Base-by-base conservation (phyloP, 1,284 basidiomycete genomes). In the Paramarasmius palmivorus region DNA sequence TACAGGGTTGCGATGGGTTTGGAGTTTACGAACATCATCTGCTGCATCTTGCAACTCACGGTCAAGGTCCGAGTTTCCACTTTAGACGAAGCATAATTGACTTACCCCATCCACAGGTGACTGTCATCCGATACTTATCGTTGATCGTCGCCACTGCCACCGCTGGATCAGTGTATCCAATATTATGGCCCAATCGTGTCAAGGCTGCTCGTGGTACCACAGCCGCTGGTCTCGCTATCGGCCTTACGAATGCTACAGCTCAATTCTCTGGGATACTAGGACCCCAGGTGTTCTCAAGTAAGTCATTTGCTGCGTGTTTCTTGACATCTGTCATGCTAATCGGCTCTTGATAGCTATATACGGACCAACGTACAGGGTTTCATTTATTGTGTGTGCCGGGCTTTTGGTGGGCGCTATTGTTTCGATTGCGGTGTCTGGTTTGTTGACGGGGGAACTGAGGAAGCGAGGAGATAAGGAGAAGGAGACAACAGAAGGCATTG, bases 91-190 rank as follows among this genome's bases (percentile, higher is more conserved):
- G 22, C 20, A 10, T 50, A 22, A 37, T 22, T 14, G 34, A 41
- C 32, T n/a, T 42, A 20, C 20, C 40, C 19, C 9, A 20, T 22
- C 23, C 25, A 12, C 14, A 50, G 47, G 22, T 19, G 12, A 23
- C 32, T 10, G 36, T 29, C 8, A 53, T 59, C 14, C 38, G 49
- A 25, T 59, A 61, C 39, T 50, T 61, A 15, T 50, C 56, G 6
- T 36, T 61, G 12, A 42, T 57, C 26, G 49, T 59, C 19, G 53
- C 57, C 8, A 59, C 58, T 19, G 56, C 47, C 1, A 55, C 58
- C 1, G 52, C 59, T 4, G 58, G 56, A 15, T 22, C n/a, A 9
- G 17, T 40, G 10, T 40, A 19, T 19, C 39, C 22, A 10, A 40
- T 22, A 17, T 40, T 5, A 40, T 46, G 44, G 44, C 44, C 44